These are phyloP conservation scores for Tulasnella sp. DNA, from an alignment of 768 basidiomycete species.

Conservation along the genomic window DNA sequence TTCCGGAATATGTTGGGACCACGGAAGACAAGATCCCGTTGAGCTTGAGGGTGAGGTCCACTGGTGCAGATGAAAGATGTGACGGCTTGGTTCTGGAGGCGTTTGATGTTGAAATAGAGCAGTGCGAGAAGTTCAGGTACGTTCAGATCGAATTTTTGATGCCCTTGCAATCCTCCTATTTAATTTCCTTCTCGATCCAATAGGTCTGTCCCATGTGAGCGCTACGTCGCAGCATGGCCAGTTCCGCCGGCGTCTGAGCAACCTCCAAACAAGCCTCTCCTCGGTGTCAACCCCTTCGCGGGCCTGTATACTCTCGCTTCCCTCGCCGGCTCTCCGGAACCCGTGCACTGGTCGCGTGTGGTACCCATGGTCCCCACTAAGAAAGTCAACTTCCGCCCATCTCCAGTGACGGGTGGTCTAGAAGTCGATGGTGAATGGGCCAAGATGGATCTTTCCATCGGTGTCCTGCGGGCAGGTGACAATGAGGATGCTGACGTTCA, in stretches of 20 bases:
- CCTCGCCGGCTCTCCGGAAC: slow-evolving; percentile 30
- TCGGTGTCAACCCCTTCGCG: slow-evolving; percentile 40
- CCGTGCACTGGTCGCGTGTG: slow-evolving; percentile 13
- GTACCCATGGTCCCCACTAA: slow-evolving; percentile 17
- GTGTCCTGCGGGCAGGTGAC: slow-evolving; percentile 31
- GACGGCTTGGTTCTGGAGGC: slow-evolving; percentile 43
- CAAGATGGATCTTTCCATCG: slow-evolving; percentile 46
- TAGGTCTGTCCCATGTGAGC: slow-evolving; percentile 26
- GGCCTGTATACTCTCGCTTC: slow-evolving; percentile 42
- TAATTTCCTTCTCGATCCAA: not conserved
- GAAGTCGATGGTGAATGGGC: slow-evolving; percentile 49
- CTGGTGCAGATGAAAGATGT: slow-evolving; percentile 39
- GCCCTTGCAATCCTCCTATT: not conserved
- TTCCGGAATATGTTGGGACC: slow-evolving; percentile 45
- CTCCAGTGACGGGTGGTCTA: slow-evolving; percentile 35
- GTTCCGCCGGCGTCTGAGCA: slow-evolving; percentile 47
- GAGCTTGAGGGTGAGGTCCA: slow-evolving; percentile 46
- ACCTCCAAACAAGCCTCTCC: slow-evolving; percentile 53
- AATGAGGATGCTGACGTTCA: slow-evolving; percentile 3
- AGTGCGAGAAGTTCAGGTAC: slow-evolving; percentile 59
- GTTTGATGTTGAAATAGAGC: slow-evolving; percentile 48
- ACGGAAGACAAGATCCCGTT: slow-evolving; percentile 43
- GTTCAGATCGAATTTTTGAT: slow-evolving; percentile 18
- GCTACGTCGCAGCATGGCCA: slow-evolving; percentile 40
- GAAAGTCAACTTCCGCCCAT: slow-evolving; percentile 17